phyloP scores from a whole-genome alignment of 1,139 yeast species.

The Nakaseomyces kungkrabaensis region DNA sequence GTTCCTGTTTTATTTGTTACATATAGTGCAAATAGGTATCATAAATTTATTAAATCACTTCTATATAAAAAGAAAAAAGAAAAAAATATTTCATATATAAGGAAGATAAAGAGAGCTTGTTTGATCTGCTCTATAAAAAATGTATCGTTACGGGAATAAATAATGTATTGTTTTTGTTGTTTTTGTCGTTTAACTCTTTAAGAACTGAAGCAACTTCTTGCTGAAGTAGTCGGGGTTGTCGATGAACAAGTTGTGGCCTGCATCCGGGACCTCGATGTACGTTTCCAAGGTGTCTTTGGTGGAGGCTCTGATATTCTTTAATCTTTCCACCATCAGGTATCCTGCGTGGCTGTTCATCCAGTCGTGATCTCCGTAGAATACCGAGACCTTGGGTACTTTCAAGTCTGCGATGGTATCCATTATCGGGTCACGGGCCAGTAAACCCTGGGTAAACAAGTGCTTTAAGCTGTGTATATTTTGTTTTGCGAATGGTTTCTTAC shows the following conservation, averaged over 20 bases:
- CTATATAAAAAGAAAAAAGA: neutral
- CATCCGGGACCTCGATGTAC: slow-evolving; percentile 40
- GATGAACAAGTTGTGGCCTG: slow-evolving; percentile 74
- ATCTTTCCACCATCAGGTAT: slow-evolving; percentile 33
- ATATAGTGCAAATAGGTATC: too few relatives aligned
- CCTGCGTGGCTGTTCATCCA: slow-evolving; percentile 85
- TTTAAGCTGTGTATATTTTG: slow-evolving; percentile 43
- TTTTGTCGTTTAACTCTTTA: slow-evolving; percentile 5
- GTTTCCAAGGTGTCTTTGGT: neutral
- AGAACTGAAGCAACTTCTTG: slow-evolving; percentile 38
- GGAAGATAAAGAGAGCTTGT: too few relatives aligned
- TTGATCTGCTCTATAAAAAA: too few relatives aligned
- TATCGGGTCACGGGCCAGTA: slow-evolving; percentile 69
- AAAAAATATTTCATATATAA: neutral
- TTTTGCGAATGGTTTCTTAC: slow-evolving; percentile 18
- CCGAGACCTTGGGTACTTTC: slow-evolving; percentile 36
- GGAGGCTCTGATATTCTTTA: slow-evolving; percentile 24
- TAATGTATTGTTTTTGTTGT: too few relatives aligned
- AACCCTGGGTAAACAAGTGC: slow-evolving; percentile 30
- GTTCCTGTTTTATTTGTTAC: too few relatives aligned
- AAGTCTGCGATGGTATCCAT: slow-evolving; percentile 46
- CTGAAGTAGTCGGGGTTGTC: slow-evolving; percentile 65
- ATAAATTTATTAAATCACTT: neutral
- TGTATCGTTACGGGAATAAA: too few relatives aligned
- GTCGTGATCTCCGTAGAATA: slow-evolving; percentile 75